phyloP scores from a whole-genome alignment of 2,329 filamentous ascomycete genomes.

The Alternaria gaisen region DNA sequence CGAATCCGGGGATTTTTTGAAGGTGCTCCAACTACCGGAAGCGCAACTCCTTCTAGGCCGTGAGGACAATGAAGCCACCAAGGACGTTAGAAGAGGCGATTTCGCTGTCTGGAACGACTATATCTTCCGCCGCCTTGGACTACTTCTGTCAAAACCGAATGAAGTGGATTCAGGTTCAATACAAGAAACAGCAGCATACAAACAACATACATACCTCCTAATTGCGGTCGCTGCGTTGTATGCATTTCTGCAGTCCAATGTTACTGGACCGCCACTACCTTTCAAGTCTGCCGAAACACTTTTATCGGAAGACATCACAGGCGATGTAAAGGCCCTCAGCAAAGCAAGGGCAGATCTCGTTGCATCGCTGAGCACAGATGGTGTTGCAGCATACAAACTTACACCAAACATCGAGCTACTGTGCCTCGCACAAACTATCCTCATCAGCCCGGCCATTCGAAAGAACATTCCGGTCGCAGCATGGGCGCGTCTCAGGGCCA shows the following conservation, averaged over 20 bases:
- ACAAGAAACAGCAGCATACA: conserved; percentile 49
- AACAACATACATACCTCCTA: conserved; percentile 57
- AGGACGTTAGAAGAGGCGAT: conserved; percentile 41
- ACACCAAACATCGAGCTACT: conserved; percentile 87
- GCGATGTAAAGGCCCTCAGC: conserved; percentile 46
- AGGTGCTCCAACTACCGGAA: conserved; percentile 51
- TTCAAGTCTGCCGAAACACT: conserved; percentile 62
- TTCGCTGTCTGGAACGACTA: conserved; percentile 57
- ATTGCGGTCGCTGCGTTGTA: conserved; percentile 75
- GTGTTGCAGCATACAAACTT: conserved; percentile 83
- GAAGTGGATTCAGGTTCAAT: conserved; percentile 34
- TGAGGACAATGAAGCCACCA: conserved; percentile 44
- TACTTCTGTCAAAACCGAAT: conserved; percentile 46
- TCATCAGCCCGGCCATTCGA: conserved; percentile 60
- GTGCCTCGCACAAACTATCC: conserved; percentile 72
- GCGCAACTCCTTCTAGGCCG: conserved; percentile 55
- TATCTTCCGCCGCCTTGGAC: conserved; percentile 54
- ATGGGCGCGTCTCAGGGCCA: conserved; percentile 75
- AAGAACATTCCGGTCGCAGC: conserved; percentile 57
- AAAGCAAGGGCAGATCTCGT: conserved; percentile 66
- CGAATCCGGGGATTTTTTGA: conserved; percentile 55
- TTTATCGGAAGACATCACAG: conserved; percentile 59
- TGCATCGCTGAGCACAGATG: conserved; percentile 78
- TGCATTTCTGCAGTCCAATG: conserved; percentile 84
- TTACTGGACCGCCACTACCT: conserved; percentile 83